Evolutionary conservation across 129 eudicot genomes (phyloP).

Genomic region (Flaveria ramosissima): DNA sequence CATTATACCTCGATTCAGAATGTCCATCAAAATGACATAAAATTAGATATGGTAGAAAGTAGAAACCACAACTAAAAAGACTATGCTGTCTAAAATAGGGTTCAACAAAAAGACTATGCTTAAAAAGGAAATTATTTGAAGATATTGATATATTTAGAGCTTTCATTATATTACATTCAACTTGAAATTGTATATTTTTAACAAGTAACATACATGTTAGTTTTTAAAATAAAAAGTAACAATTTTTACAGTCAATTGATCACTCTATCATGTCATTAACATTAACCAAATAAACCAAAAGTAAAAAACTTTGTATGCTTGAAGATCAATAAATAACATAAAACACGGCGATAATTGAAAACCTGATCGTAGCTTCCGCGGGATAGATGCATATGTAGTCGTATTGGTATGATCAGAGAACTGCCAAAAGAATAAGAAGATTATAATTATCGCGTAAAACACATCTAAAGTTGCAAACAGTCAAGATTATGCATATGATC

Average conservation of each 20-base stretch:
- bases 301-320: neutral
- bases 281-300: neutral
- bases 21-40: neutral
- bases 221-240: neutral
- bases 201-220: neutral
- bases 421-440: constrained; percentile 30
- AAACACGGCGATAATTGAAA: neutral
- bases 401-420: constrained; percentile 37
- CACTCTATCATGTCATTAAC: neutral
- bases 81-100: too few relatives aligned
- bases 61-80: neutral
- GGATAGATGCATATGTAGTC: constrained; percentile 48
- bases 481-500: neutral
- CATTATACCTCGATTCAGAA: neutral
- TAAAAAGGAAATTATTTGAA: neutral
- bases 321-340: neutral
- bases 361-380: constrained; percentile 77
- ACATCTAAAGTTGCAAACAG: too few relatives aligned
- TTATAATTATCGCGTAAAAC: neutral
- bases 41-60: too few relatives aligned
- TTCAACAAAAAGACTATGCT: too few relatives aligned
- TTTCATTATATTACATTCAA: neutral
- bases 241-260: neutral
- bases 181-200: neutral
- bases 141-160: neutral